A percentile compares a stretch with the other conserved stretches of the same genome.
These are phyloP conservation scores for Xylariaceae sp. DNA, from an alignment of 2,329 filamentous ascomycete species.

Conservation along the genomic window DNA sequence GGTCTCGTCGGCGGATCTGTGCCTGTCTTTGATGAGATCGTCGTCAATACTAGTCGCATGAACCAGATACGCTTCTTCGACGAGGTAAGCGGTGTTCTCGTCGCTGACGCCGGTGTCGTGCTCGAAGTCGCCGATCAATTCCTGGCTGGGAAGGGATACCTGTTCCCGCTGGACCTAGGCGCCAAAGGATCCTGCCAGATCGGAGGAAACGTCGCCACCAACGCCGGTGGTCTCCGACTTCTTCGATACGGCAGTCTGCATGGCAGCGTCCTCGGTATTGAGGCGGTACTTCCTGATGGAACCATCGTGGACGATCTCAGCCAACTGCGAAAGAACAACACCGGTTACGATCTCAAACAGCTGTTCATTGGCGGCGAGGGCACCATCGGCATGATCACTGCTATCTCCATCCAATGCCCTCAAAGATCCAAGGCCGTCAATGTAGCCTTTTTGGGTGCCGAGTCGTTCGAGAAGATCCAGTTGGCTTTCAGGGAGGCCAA, in stretches of 20 bases:
- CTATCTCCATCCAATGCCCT: constrained; percentile 82
- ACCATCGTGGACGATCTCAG: constrained; percentile 87
- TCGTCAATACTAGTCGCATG: constrained; percentile 87
- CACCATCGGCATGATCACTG: constrained; percentile 91
- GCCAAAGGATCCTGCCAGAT: constrained; percentile 97
- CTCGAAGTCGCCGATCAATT: constrained; percentile 85
- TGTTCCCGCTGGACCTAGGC: constrained; percentile 95
- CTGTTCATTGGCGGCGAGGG: constrained; percentile 92
- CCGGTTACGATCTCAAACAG: constrained; percentile 78
- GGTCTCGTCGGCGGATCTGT: constrained; percentile 93
- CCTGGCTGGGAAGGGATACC: constrained; percentile 75
- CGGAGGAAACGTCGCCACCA: constrained; percentile 92
- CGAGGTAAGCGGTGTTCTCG: constrained; percentile 83
- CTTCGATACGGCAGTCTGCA: constrained; percentile 92
- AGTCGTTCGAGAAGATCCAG: constrained; percentile 86
- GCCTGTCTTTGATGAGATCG: constrained; percentile 97
- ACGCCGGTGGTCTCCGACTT: constrained; percentile 85
- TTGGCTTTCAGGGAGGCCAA: constrained; percentile 86
- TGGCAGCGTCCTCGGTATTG: constrained; percentile 85
- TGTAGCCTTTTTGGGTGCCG: constrained; percentile 88
- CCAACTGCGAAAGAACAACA: constrained; percentile 95
- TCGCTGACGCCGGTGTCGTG: constrained; percentile 87
- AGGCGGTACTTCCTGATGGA: constrained; percentile 90
- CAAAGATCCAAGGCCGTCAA: constrained; percentile 85
- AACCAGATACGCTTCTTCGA: constrained; percentile 90